Evolutionary conservation across 306 rosid genomes (phyloP), one percentile per base, ranked within the genome.

Genomic region (Cercis canadensis): DNA sequence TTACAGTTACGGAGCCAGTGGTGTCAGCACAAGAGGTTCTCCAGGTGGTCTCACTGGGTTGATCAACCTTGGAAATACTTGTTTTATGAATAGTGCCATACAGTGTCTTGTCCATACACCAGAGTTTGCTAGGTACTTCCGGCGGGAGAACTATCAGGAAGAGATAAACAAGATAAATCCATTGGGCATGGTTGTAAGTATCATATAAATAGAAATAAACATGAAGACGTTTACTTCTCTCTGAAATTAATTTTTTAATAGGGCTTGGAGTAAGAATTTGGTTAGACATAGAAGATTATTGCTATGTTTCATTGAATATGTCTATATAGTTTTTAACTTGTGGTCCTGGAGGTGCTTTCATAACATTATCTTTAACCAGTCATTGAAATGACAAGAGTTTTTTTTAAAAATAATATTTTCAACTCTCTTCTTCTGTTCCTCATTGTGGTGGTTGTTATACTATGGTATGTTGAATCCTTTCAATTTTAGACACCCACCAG

Each of bases 91-190:
- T 82, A 90, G 98, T 78, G 97, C 98, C 7, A 87, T 94, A 56
- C 98, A 94, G 67, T 90, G 98, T 73, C 98, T 94, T 65, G 97
- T 94, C 77, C 97, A 94, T 75, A 90, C 98, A 15, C 98, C 97
- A 14, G 98, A 94, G 79, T 90, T 94, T 44, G 92, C 97, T 55
- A 86, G 75, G 84, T 94, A 90, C 81, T 94, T 94, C 69, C 86
- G 90, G 72, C 86, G 90, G 72, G 98, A 94, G 78, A 96, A 94
- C 81, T 94, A 94, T 81, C 98, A 94, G 53, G 95, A 68, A 80
- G 98, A 94, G 86, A 94, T 94, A 75, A 94, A 94, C 67, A 82
- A 88, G 92, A 85, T 89, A 72, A 94, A 94, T 78, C 97, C 98
- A 44, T 77, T 94, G 70, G 98, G 98, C 82, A 90, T 94, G 98